A percentile compares a stretch with the other conserved stretches of the same genome.
Conservation (phyloP, 2,329 filamentous ascomycete genomes). For the Xylariomycetidae sp. region DNA sequence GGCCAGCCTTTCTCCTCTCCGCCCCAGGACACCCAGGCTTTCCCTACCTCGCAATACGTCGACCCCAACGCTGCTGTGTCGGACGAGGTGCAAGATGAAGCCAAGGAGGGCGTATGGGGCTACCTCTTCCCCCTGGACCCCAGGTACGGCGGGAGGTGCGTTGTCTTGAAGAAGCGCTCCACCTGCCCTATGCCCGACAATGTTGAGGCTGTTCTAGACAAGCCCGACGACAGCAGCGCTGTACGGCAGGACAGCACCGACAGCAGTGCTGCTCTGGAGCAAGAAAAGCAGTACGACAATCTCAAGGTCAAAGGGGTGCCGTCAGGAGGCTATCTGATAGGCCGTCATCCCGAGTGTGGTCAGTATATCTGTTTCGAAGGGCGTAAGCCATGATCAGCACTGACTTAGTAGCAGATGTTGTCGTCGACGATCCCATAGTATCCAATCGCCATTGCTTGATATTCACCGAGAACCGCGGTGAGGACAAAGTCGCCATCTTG, state of each 20-base stretch:
- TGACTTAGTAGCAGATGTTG: conserved; percentile 49
- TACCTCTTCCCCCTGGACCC: conserved; percentile 80
- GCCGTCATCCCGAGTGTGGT: conserved; percentile 91
- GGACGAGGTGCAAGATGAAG: conserved; percentile 81
- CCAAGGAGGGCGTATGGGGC: conserved; percentile 84
- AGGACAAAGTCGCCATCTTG: conserved; percentile 63
- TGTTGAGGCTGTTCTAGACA: conserved; percentile 32
- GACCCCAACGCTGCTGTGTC: conserved; percentile 65
- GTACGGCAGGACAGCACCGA: conserved; percentile 33
- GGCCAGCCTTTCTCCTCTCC: conserved; percentile 49
- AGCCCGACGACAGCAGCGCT: conserved; percentile 30
- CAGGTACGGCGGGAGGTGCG: conserved; percentile 58
- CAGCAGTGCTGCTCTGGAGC: conserved; percentile 39
- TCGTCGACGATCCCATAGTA: conserved; percentile 69
- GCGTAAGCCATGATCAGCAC: conserved; percentile 2
- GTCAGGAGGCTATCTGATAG: conserved; percentile 83
- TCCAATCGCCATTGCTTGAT: conserved; percentile 79
- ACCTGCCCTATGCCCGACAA: conserved; percentile 58
- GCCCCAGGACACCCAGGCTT: conserved; percentile 55
- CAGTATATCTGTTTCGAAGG: conserved; percentile 31
- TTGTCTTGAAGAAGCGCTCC: conserved; percentile 68
- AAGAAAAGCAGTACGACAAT: conserved; percentile 55
- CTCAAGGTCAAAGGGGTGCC: conserved; percentile 56
- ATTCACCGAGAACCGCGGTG: conserved; percentile 55
- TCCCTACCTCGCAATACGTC: conserved; percentile 65